Conservation (phyloP, 2,329 filamentous ascomycete species). For the Neofusicoccum sp. region DNA sequence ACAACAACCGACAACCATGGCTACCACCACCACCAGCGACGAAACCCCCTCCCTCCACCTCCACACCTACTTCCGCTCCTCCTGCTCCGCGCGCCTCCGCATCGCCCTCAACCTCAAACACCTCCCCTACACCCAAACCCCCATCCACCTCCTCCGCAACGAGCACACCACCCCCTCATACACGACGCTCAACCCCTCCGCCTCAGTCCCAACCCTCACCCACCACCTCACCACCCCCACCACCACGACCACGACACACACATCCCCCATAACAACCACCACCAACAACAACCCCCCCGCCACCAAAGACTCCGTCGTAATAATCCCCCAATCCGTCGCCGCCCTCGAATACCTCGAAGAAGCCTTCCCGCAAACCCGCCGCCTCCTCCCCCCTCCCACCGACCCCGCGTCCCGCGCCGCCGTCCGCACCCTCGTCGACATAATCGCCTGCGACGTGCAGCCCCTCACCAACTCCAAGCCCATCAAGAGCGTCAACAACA, state of each 20-base stretch:
- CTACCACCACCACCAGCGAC: background rate
- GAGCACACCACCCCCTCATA: constrained; percentile 52
- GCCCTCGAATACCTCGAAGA: constrained; percentile 64
- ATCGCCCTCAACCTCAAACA: constrained; percentile 48
- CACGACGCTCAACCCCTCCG: constrained; percentile 50
- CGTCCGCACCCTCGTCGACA: constrained; percentile 53
- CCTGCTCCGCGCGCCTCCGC: constrained; percentile 60
- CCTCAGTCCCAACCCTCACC: constrained; percentile 37
- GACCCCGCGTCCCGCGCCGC: constrained; percentile 46
- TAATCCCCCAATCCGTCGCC: constrained; percentile 50
- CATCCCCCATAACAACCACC: too few species aligned
- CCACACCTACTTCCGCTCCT: constrained; percentile 62
- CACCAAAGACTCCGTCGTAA: constrained; percentile 38
- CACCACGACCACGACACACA: constrained; percentile 15
- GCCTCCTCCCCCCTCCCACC: constrained; percentile 48
- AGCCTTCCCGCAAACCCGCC: constrained; percentile 39
- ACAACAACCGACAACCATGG: background rate
- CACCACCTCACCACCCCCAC: constrained; percentile 26
- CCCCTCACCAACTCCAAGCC: constrained; percentile 60
- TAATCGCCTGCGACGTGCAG: constrained; percentile 59
- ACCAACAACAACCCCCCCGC: too few species aligned
- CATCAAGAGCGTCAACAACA: constrained; percentile 47
- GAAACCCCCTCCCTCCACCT: constrained; percentile 35
- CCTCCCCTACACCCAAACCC: constrained; percentile 48
- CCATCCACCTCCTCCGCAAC: constrained; percentile 55